Conservation (phyloP, 2,329 filamentous ascomycete genomes). For the Diaporthe humulicola region DNA sequence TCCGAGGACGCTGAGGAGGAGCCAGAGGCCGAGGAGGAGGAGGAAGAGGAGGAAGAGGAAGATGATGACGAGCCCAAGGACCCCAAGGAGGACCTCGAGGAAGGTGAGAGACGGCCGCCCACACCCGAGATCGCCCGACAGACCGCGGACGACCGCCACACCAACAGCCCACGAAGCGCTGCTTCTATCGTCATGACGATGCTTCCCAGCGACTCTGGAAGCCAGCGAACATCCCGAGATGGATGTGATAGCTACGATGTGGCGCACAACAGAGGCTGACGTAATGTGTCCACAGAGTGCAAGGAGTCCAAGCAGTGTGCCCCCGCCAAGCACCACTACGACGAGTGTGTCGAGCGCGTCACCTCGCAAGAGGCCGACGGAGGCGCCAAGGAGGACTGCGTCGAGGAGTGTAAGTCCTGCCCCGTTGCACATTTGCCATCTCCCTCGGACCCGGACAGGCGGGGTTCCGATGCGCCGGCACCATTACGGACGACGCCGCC, state of each 20-base stretch:
- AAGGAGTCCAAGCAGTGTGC: slow-evolving; percentile 87
- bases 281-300: slow-evolving; percentile 76
- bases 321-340: slow-evolving; percentile 95
- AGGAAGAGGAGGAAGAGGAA: slow-evolving; percentile 84
- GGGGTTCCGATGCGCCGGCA: background rate
- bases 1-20: slow-evolving; percentile 49
- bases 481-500: background rate
- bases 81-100: slow-evolving; percentile 88
- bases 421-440: background rate
- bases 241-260: background rate
- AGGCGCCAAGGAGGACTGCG: slow-evolving; percentile 90
- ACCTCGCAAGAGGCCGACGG: slow-evolving; percentile 77
- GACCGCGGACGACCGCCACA: background rate
- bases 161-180: background rate
- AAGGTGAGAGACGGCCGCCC: slow-evolving; percentile 76
- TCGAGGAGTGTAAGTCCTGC: slow-evolving; percentile 92
- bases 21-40: slow-evolving; percentile 72
- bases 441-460: background rate
- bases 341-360: slow-evolving; percentile 97
- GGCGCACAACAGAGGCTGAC: slow-evolving; percentile 33
- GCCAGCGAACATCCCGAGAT: background rate
- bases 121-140: slow-evolving; percentile 16
- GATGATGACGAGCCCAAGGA: slow-evolving; percentile 87
- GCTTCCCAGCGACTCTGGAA: background rate
- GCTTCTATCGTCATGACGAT: background rate